Evolutionary conservation across 192 early-diverging fungal species (phyloP).

Genomic region (Gonapodya sp.): DNA sequence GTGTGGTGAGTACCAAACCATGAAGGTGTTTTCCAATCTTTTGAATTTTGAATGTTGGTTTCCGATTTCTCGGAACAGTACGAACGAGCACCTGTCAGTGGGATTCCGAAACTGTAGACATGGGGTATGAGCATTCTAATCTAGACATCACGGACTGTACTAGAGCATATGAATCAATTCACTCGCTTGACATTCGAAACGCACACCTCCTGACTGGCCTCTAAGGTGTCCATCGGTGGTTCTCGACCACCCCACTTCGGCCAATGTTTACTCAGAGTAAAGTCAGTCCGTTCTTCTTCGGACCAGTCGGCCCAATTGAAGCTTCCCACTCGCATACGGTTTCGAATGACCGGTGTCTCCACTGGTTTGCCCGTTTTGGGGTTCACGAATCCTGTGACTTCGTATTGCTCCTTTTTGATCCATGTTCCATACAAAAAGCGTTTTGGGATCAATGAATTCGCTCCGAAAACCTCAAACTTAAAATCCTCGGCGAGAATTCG

Average conservation of each 20-base stretch:
- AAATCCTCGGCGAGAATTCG: slow-evolving; percentile 23
- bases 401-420: slow-evolving; percentile 39
- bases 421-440: slow-evolving; percentile 38
- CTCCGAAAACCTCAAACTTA: slow-evolving; percentile 18
- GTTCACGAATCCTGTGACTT: slow-evolving; percentile 19
- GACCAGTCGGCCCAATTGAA: slow-evolving; percentile 48
- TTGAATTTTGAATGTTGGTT: too few relatives aligned
- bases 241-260: slow-evolving; percentile 8
- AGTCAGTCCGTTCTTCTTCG: slow-evolving; percentile 24
- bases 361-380: slow-evolving; percentile 19
- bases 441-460: slow-evolving; percentile 10
- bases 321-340: slow-evolving; percentile 24
- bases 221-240: slow-evolving; percentile 29
- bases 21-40: too few relatives aligned
- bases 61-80: too few relatives aligned
- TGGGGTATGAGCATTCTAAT: too few relatives aligned
- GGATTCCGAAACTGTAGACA: background rate
- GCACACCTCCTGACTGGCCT: background rate
- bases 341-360: slow-evolving; percentile 20
- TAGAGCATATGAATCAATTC: background rate
- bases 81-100: background rate
- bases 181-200: too few relatives aligned
- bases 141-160: too few relatives aligned
- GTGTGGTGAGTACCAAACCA: too few relatives aligned
- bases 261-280: slow-evolving; percentile 32